These are phyloP conservation scores for Pochonia chlamydosporia DNA, from an alignment of 2,329 filamentous ascomycete species.

Conservation along the genomic window DNA sequence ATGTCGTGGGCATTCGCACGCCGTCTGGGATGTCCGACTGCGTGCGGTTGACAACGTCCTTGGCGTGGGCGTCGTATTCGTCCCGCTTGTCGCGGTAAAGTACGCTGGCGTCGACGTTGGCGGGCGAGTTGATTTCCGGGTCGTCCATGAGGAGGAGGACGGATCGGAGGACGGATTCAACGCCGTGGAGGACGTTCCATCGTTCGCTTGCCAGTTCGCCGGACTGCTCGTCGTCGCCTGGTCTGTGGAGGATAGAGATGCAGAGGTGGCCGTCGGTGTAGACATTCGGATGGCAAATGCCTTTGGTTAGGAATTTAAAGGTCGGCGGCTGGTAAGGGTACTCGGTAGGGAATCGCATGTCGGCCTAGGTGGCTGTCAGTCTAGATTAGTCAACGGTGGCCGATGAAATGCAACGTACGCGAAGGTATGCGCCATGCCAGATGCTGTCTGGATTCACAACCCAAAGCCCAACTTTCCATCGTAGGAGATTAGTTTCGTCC, in stretches of 20 bases:
- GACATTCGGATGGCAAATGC: conserved; percentile 89
- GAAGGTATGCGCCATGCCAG: conserved; percentile 92
- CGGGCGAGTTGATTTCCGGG: conserved; percentile 86
- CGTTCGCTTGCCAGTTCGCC: conserved; percentile 86
- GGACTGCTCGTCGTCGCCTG: conserved; percentile 88
- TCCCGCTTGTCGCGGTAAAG: conserved; percentile 70
- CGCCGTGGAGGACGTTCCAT: conserved; percentile 90
- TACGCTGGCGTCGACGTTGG: conserved; percentile 89
- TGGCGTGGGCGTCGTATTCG: conserved; percentile 65
- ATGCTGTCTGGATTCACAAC: conserved; percentile 87
- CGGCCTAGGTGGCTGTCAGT: conserved; percentile 46
- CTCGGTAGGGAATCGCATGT: conserved; percentile 80
- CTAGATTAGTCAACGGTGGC: background rate
- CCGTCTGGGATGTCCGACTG: conserved; percentile 74
- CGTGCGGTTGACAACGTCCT: conserved; percentile 64
- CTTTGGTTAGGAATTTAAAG: conserved; percentile 71
- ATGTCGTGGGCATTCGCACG: conserved; percentile 75
- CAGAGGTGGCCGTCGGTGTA: conserved; percentile 87
- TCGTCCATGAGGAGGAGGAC: conserved; percentile 89
- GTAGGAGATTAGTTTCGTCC: conserved; percentile 75
- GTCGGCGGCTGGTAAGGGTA: conserved; percentile 87
- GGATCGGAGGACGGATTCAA: conserved; percentile 90
- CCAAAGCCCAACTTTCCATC: conserved; percentile 84
- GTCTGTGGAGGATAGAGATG: conserved; percentile 91
- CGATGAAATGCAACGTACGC: conserved; percentile 34